Evolutionary conservation across 306 rosid genomes (phyloP), one percentile per base, ranked within the genome.

Genomic region (Coriaria nepalensis): DNA sequence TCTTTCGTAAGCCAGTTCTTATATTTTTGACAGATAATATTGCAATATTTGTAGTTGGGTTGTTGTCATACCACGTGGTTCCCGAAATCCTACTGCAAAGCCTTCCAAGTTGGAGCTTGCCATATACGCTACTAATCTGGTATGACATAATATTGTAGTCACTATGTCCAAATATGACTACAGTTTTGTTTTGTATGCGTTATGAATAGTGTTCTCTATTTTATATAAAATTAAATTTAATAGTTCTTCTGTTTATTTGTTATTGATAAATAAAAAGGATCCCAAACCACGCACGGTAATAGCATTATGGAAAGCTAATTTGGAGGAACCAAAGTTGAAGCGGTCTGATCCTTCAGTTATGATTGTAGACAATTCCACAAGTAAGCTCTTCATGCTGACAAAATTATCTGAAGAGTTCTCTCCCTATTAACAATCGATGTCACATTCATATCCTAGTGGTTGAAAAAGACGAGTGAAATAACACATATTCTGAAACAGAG

Each of bases 31-130:
- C 6, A 9, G 13, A 51, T 51, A 15, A 35, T 15, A 14, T 46
- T 67, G 57, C 39, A 47, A 65, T 63, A 45, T 58, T 63, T 67
- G 76, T 76, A 92, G 99, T 70, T 92, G 99, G 99, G 94, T 56
- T 64, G 96, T 76, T 49, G 57, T 92, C 61, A 62, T 85, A 71
- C 98, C 98, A 37, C 69, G 69, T 56, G 93, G 96, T 57, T 68
- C 81, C 29, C 85, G 86, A 11, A 73, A 57, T 40, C 75, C 69
- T 45, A 56, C n/a, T n/a, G n/a, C 78, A 10, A 61, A 39, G 71
- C 98, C 98, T 66, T 79, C 42, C 76, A 92, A 86, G 88, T 67
- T 92, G 90, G 96, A 92, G 83, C 96, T 92, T 71, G 98, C 86
- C 11, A 60, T 82, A 9, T 92, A 92, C 72, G 41, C 78, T 56